These are phyloP conservation scores for Eleusine indica DNA, from an alignment of 176 grass and related monocot genomes.

Conservation along the genomic window DNA sequence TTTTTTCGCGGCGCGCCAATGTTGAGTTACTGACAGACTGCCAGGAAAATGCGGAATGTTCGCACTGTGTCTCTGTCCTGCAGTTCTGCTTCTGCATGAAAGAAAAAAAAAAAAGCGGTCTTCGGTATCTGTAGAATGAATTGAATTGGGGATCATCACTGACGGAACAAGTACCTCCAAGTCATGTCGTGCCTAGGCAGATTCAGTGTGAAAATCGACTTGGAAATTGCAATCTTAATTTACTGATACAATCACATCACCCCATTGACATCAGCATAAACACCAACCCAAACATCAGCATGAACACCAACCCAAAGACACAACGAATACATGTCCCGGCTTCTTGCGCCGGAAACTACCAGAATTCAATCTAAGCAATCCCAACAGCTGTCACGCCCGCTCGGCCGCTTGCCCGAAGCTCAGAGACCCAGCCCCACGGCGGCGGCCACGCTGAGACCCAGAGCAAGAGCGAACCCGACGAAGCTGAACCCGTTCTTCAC, in stretches of 20 bases:
- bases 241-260: not conserved
- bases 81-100: too few species aligned
- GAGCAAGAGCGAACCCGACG: not conserved
- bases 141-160: too few species aligned
- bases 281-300: not conserved
- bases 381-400: not conserved
- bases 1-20: too few species aligned
- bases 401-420: not conserved
- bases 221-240: constrained; percentile 6
- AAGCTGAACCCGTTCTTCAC: constrained; percentile 20
- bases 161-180: not conserved
- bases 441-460: constrained; percentile 13
- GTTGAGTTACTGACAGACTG: not conserved
- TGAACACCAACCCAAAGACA: not conserved
- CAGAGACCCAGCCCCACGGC: constrained; percentile 40
- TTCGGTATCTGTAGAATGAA: too few species aligned
- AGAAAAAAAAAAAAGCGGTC: too few species aligned
- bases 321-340: constrained; percentile 32
- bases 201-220: not conserved
- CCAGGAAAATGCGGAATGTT: not conserved
- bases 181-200: not conserved
- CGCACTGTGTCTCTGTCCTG: too few species aligned
- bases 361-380: not conserved
- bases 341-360: constrained; percentile 37
- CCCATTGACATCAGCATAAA: not conserved